Base-by-base conservation (phyloP, 768 basidiomycete genomes). In the Sarcomyxa edulis region DNA sequence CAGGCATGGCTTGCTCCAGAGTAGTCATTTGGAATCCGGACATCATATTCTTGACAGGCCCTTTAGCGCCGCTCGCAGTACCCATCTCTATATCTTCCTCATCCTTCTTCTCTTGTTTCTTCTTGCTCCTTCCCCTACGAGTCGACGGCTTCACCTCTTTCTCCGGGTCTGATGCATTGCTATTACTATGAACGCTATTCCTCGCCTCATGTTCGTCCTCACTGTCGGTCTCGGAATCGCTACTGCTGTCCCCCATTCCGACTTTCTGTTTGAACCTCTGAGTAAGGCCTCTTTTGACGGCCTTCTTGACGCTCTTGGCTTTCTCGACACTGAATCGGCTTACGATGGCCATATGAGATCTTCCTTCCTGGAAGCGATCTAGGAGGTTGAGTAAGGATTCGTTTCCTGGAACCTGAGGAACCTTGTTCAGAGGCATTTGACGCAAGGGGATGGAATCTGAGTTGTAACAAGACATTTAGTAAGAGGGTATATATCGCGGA, bases 331-430 rank as follows among this genome's bases (percentile, higher is more conserved):
- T 83, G 48, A 84, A 76, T 32, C 87, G 77, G 44, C 80, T 81
- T 38, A 93, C 87, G 47, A 93, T 84, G 18, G 91, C 91, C 76
- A 94, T 93, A 55, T 94, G 91, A 30, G 84, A 87, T 21, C 88
- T 72, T 5, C 89, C 90, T 52, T 90, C 89, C 56, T 93, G 89
- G 58, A 93, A 93, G 43, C 71, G 81, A 56, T 92, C 89, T 24
- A 93, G 68, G 44, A 91, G 86, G 19, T 84, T 79, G 8, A 92
- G 71, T 1, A 94, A 66, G 16, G 89, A 74, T 57, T 90, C 86
- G 49, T 93, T 90, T 28, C 80, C 82, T 2, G 89, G 85, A 3
- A 93, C 85, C 37, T 83, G 84, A 0, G 84, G 86, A 6, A 92
- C 84, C 51, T 82, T 87, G 60, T 91, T 91, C 32, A 94, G 65